phyloP scores from a whole-genome alignment of 768 basidiomycete genomes.

The Kwoniella heveanensis region DNA sequence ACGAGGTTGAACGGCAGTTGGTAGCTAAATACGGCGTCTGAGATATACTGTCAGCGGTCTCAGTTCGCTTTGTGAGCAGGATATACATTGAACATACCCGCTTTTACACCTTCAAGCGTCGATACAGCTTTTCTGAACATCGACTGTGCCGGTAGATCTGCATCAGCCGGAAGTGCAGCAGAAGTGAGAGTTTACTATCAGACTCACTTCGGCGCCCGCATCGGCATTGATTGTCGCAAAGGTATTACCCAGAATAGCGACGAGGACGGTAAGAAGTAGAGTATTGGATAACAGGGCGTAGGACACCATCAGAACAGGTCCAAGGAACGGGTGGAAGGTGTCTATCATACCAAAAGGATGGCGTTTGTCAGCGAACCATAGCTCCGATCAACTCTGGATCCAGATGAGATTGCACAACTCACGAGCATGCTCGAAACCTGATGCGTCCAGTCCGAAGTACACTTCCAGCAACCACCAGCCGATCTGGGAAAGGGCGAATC shows the following conservation, averaged over 20 bases:
- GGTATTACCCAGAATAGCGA: slow-evolving; percentile 82
- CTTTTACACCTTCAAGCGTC: slow-evolving; percentile 80
- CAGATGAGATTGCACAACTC: slow-evolving; percentile 51
- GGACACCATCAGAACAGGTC: slow-evolving; percentile 72
- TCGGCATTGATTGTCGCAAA: slow-evolving; percentile 92
- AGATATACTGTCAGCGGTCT: too few species aligned
- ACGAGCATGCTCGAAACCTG: slow-evolving; percentile 82
- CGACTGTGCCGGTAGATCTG: slow-evolving; percentile 62
- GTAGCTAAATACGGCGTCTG: slow-evolving; percentile 87
- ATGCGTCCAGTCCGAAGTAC: slow-evolving; percentile 89
- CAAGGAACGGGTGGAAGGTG: slow-evolving; percentile 80
- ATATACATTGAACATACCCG: slow-evolving; percentile 24
- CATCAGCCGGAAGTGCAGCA: too few species aligned
- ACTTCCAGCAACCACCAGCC: slow-evolving; percentile 92
- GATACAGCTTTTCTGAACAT: slow-evolving; percentile 94
- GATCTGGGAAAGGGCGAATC: slow-evolving; percentile 62
- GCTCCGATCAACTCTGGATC: background rate
- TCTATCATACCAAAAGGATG: slow-evolving; percentile 56
- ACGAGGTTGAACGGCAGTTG: slow-evolving; percentile 89
- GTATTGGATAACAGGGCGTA: slow-evolving; percentile 94
- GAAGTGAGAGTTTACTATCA: too few species aligned
- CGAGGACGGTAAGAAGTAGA: slow-evolving; percentile 69
- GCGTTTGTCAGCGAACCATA: background rate
- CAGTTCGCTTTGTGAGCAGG: background rate
- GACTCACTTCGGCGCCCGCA: slow-evolving; percentile 79